phyloP scores from a whole-genome alignment of 1,284 basidiomycete species.

The Golubevia sp. region DNA sequence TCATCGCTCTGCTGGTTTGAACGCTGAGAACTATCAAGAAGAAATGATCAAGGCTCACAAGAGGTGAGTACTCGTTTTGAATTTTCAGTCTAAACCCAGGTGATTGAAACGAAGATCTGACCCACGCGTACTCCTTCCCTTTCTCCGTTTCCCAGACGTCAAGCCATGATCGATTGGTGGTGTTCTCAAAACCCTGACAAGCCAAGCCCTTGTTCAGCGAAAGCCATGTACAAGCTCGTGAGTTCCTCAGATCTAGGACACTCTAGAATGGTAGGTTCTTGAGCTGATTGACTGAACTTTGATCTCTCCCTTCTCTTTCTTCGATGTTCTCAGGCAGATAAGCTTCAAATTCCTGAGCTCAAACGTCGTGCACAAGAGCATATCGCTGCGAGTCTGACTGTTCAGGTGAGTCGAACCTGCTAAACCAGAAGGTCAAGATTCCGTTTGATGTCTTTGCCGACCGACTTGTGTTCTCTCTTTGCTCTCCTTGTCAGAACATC shows the following conservation, averaged over 20 bases:
- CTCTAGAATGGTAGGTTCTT: no score
- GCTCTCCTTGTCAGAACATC: conserved; percentile 22
- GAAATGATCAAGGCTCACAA: conserved; percentile 16
- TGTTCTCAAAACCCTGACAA: conserved; percentile 17
- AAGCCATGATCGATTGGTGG: conserved; percentile 31
- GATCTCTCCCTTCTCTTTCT: neutral
- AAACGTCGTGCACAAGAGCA: conserved; percentile 39
- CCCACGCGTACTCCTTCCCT: neutral
- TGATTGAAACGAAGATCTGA: no score
- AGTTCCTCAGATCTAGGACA: no score
- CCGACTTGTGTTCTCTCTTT: no score
- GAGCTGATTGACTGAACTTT: no score
- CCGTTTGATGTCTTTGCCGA: no score
- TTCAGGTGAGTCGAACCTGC: conserved; percentile 4
- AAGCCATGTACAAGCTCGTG: conserved; percentile 44
- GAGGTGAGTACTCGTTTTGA: conserved; percentile 8
- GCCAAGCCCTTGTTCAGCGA: conserved; percentile 43
- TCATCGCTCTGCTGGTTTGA: neutral
- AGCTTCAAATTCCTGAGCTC: conserved; percentile 47
- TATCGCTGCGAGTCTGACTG: conserved; percentile 35
- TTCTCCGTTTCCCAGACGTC: conserved; percentile 11
- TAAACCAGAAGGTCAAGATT: no score
- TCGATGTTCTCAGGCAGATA: conserved; percentile 22
- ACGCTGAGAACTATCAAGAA: conserved; percentile 7
- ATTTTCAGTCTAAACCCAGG: neutral